phyloP scores from a whole-genome alignment of 768 basidiomycete species.

The Amanita subjunquillea region DNA sequence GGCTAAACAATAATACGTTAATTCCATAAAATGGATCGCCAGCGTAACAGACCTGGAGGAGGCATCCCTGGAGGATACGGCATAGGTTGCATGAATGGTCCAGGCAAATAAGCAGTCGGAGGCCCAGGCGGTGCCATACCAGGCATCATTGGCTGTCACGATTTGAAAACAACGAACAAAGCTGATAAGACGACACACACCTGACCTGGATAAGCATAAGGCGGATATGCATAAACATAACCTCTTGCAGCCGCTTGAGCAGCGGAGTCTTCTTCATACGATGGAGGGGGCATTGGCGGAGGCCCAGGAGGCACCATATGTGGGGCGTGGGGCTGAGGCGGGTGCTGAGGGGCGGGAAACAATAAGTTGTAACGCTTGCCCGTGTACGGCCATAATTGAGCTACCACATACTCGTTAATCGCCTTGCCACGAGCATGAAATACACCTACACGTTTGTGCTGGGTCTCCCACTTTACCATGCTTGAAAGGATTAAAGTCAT shows the following conservation, averaged over 20 bases:
- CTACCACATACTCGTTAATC: conserved; percentile 23
- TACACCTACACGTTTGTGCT: conserved; percentile 55
- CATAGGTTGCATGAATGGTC: conserved; percentile 80
- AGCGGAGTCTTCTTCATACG: conserved; percentile 72
- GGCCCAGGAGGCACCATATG: conserved; percentile 61
- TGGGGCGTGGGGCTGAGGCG: conserved; percentile 52
- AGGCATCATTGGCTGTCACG: conserved; percentile 67
- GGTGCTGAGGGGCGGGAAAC: conserved; percentile 59
- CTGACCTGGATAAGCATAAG: conserved; percentile 69
- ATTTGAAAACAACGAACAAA: neutral
- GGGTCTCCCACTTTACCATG: conserved; percentile 74
- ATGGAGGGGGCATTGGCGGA: conserved; percentile 59
- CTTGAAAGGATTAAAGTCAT: conserved; percentile 97
- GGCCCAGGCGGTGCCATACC: conserved; percentile 74
- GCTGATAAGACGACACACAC: conserved; percentile 27
- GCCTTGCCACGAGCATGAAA: conserved; percentile 2
- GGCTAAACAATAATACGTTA: conserved; percentile 26
- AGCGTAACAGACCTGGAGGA: conserved; percentile 45
- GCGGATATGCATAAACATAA: conserved; percentile 68
- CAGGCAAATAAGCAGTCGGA: conserved; percentile 70
- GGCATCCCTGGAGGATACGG: conserved; percentile 74
- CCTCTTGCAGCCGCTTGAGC: conserved; percentile 47
- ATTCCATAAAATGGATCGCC: neutral
- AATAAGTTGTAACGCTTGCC: conserved; percentile 79
- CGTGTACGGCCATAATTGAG: conserved; percentile 76